Conservation (phyloP, 2,329 filamentous ascomycete genomes). For the Penicillium sp. region DNA sequence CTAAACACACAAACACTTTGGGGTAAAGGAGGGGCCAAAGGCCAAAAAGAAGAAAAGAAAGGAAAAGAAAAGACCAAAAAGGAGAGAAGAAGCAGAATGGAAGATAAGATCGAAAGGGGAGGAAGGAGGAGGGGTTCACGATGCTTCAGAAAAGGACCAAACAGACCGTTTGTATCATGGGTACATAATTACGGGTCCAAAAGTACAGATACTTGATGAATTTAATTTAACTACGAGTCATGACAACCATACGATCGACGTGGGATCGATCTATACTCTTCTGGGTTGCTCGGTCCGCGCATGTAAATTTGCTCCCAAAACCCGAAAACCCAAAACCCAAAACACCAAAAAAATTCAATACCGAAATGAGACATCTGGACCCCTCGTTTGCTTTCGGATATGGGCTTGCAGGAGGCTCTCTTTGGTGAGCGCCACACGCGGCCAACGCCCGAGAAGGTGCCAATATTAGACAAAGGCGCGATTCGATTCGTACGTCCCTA, state of each 20-base stretch:
- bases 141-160: conserved; percentile 19
- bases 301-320: conserved; percentile 3
- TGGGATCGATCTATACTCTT: conserved; percentile 24
- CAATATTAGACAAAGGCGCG: background rate
- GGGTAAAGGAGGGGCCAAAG: background rate
- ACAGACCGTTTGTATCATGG: conserved; percentile 20
- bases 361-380: background rate
- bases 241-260: conserved; percentile 24
- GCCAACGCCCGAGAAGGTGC: background rate
- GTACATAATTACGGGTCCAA: conserved; percentile 13
- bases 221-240: conserved; percentile 14
- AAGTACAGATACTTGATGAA: conserved; percentile 8
- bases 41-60: background rate
- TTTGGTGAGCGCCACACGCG: conserved; percentile 5
- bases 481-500: background rate
- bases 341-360: background rate
- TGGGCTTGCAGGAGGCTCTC: conserved; percentile 11
- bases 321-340: background rate
- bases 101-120: background rate
- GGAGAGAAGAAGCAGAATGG: conserved; percentile 4
- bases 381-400: conserved; percentile 7
- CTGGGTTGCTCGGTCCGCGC: conserved; percentile 14
- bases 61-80: background rate
- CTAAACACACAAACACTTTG: background rate
- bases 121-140: conserved; percentile 9